These are phyloP conservation scores for Solanum ossicruentum DNA, from an alignment of 257 asterid species.

Conservation along the genomic window DNA sequence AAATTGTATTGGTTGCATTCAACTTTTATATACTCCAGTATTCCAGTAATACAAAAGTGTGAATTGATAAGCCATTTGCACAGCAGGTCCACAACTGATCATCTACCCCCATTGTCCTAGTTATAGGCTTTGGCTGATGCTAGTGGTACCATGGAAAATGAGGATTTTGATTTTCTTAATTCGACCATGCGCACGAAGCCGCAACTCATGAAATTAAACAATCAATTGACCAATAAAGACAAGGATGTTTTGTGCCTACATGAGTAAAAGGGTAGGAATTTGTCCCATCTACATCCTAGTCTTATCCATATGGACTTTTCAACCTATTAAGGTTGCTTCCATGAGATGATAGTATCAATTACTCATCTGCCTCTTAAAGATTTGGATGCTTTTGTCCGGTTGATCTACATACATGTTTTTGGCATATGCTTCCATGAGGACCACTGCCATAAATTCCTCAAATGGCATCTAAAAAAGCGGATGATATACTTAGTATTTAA, in stretches of 20 bases:
- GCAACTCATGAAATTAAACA: neutral
- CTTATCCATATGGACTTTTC: neutral
- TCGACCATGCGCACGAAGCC: neutral
- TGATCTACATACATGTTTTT: neutral
- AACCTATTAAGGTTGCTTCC: neutral
- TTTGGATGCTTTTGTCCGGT: neutral
- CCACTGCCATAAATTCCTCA: neutral
- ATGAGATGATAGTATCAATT: neutral
- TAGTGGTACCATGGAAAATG: neutral
- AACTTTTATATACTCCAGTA: neutral
- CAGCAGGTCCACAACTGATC: neutral
- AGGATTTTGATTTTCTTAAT: neutral
- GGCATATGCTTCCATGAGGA: neutral
- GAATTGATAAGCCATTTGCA: neutral
- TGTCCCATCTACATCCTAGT: neutral
- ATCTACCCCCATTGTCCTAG: neutral
- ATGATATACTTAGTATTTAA: too few relatives aligned
- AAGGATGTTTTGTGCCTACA: neutral
- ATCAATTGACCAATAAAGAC: neutral
- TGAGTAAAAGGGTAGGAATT: neutral
- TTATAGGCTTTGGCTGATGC: neutral
- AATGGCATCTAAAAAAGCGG: neutral
- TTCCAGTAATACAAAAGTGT: neutral
- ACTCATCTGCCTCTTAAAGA: neutral
- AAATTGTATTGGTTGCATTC: neutral